These are phyloP conservation scores for Rubia tinctorum DNA, from an alignment of 305 asterid species.

Conservation along the genomic window DNA sequence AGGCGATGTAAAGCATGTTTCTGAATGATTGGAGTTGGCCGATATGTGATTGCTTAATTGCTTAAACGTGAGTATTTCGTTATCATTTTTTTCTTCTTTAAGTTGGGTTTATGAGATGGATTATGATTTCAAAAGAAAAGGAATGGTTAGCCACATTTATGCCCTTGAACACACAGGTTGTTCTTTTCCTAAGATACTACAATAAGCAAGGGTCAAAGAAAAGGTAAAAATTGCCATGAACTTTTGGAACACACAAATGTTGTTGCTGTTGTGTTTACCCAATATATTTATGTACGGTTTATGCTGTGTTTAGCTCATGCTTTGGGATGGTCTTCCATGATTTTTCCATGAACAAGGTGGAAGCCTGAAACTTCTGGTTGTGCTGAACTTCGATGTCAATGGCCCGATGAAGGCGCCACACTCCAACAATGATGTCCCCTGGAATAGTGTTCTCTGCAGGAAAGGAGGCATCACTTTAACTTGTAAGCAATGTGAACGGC, in stretches of 20 bases:
- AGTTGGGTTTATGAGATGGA: too few relatives aligned
- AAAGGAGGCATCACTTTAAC: slow-evolving; percentile 20
- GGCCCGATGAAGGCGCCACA: slow-evolving; percentile 18
- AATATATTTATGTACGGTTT: not conserved
- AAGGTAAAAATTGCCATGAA: too few relatives aligned
- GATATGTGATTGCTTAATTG: too few relatives aligned
- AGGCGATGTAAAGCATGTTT: slow-evolving; percentile 36
- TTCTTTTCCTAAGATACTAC: too few relatives aligned
- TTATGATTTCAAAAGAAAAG: too few relatives aligned
- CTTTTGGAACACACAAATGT: too few relatives aligned
- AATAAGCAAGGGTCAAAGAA: too few relatives aligned
- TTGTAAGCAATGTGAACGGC: slow-evolving; percentile 26
- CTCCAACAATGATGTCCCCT: slow-evolving; percentile 18
- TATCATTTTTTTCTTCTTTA: too few relatives aligned
- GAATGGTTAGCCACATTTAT: too few relatives aligned
- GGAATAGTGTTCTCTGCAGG: slow-evolving; percentile 22
- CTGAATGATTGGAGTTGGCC: too few relatives aligned
- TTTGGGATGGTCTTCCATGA: slow-evolving; percentile 5
- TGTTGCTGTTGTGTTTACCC: not conserved
- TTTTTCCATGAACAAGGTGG: slow-evolving; percentile 23
- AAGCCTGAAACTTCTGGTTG: slow-evolving; percentile 13
- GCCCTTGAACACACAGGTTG: too few relatives aligned
- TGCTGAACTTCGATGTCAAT: slow-evolving; percentile 22
- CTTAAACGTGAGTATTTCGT: too few relatives aligned
- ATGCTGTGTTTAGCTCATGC: slow-evolving; percentile 6